Conservation (phyloP, 2,329 filamentous ascomycete species). For the Fusarium nurragi region DNA sequence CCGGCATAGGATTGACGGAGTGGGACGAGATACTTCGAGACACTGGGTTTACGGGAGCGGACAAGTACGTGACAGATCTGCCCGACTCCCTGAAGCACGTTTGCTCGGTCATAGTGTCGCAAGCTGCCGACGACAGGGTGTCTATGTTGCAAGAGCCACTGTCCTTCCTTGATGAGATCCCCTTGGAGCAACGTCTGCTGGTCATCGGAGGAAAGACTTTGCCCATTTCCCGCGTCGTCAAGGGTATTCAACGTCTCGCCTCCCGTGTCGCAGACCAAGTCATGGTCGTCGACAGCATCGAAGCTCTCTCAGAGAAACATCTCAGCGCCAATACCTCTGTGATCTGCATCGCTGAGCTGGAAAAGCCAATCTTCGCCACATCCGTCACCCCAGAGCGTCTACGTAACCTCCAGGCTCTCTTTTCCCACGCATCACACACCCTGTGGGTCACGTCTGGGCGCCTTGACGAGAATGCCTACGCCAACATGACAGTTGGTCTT, state of each 20-base stretch:
- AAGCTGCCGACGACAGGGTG: neutral
- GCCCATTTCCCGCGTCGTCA: neutral
- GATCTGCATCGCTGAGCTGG: neutral
- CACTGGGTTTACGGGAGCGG: neutral
- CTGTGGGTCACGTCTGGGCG: slow-evolving; percentile 2
- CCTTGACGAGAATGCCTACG: neutral
- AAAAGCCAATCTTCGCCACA: neutral
- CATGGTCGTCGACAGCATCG: neutral
- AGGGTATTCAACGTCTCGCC: neutral
- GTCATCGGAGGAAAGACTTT: neutral
- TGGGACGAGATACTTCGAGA: slow-evolving; percentile 2
- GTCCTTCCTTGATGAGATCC: neutral
- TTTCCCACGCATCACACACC: neutral
- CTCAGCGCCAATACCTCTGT: neutral
- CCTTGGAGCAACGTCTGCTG: neutral
- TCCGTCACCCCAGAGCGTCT: neutral
- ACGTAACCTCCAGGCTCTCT: neutral
- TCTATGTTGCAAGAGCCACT: neutral
- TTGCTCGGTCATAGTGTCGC: neutral
- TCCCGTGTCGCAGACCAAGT: neutral
- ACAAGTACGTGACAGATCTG: slow-evolving; percentile 1
- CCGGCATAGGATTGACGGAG: neutral
- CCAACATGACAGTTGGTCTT: slow-evolving; percentile 1
- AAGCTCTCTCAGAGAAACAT: neutral
- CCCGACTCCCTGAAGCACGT: neutral